Conservation (phyloP, 352 stramenopile species). For the Globisporangium solare region DNA sequence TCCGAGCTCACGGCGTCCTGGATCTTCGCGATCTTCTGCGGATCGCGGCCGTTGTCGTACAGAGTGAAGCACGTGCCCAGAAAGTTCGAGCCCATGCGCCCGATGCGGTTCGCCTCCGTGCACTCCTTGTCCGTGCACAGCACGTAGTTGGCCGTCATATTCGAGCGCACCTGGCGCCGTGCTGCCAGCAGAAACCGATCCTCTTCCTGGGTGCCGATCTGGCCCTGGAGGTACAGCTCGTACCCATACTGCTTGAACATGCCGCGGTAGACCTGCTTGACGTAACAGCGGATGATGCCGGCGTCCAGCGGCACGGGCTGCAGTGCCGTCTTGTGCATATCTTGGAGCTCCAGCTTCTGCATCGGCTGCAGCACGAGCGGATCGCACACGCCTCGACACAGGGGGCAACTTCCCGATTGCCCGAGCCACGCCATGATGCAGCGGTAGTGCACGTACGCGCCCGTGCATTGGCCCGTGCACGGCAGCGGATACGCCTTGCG, state of each 20-base stretch:
- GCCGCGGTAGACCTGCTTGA: slow-evolving; percentile 83
- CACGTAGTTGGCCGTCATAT: slow-evolving; percentile 86
- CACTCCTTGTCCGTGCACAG: slow-evolving; percentile 84
- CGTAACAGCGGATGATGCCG: slow-evolving; percentile 85
- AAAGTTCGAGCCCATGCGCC: slow-evolving; percentile 88
- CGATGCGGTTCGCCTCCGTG: slow-evolving; percentile 63
- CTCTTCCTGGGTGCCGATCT: slow-evolving; percentile 80
- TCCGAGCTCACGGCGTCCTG: slow-evolving; percentile 76
- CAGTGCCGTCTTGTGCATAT: slow-evolving; percentile 73
- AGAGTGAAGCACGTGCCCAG: slow-evolving; percentile 83
- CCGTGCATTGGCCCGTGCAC: slow-evolving; percentile 71
- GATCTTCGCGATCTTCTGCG: slow-evolving; percentile 86
- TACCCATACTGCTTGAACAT: slow-evolving; percentile 88
- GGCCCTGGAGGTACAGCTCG: slow-evolving; percentile 77
- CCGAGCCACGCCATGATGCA: slow-evolving; percentile 89
- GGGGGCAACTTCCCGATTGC: slow-evolving; percentile 75
- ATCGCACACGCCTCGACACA: slow-evolving; percentile 78
- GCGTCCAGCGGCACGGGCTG: slow-evolving; percentile 78
- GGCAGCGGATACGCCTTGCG: slow-evolving; percentile 83
- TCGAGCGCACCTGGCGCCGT: slow-evolving; percentile 78
- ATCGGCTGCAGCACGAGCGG: slow-evolving; percentile 78
- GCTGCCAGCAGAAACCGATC: slow-evolving; percentile 76
- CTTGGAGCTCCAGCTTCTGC: slow-evolving; percentile 75
- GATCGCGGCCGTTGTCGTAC: slow-evolving; percentile 85
- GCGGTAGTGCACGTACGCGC: slow-evolving; percentile 79